Evolutionary conservation across 2,329 filamentous ascomycete genomes (phyloP), one percentile per base, ranked within the genome.

Genomic region (Paraphaeosphaeria minitans): DNA sequence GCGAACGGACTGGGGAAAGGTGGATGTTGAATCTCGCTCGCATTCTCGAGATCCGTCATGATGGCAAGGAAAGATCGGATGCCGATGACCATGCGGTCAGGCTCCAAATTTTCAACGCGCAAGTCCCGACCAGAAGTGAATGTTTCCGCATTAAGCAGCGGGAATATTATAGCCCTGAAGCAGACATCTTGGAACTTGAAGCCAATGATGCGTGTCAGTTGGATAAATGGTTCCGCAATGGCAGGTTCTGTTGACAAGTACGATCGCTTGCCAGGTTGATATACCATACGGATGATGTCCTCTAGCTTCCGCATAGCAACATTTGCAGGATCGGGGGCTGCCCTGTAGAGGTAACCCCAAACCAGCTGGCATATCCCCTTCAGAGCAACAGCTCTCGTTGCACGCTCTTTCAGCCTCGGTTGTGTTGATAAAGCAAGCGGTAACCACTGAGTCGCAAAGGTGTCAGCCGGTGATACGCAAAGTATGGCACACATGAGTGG

Each of bases 11-110:
- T 86, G 1, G 95, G 95, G 66, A 98, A 97, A 0, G 93, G 91
- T 2, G 95, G 95, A 62, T 87, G 84, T 50, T 50, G 48, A 24
- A 47, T 42, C 14, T 55, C 46, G 21, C 93, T 89, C 27, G 89
- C 89, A 63, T 90, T 94, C 75, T 99, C 95, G 27, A 98, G 82
- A 74, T 99, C 95, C 0, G 90, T 86, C 87, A 99, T 94, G 66
- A 98, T 92, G 33, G 90, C 91, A 29, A 99, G 83, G 73, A 98
- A 99, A 3, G 95, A 91, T 62, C 93, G 87, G 62, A 99, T 99
- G 2, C 93, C 95, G 66, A 99, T 91, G n/a, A 98, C 94, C 79
- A 97, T 96, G 68, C 92, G 90, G 72, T 99, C 96, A 0, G 96
- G 95, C 62, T 99, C 95, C 61, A 99, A 84, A 71, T 96, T 92